Evolutionary conservation across 805 yeast species (phyloP).

Genomic region (Candida germanica): DNA sequence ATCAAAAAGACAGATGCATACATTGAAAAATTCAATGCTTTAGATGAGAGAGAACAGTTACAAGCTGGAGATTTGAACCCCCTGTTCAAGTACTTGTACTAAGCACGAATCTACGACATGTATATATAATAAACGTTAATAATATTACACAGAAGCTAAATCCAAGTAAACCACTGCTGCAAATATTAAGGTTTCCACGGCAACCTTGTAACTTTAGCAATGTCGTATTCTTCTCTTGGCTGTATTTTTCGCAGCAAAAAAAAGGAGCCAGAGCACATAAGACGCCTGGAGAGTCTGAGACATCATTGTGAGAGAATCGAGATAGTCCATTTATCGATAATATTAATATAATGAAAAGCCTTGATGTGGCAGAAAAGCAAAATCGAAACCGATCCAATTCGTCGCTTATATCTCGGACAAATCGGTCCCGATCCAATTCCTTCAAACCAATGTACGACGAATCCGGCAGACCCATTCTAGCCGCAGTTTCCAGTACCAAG

Average conservation of each 20-base stretch:
- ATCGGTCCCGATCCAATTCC: conserved; percentile 8
- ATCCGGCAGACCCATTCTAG: conserved; percentile 4
- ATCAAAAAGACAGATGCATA: conserved; percentile 26
- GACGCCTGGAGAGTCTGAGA: too few relatives aligned
- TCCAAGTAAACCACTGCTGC: too few relatives aligned
- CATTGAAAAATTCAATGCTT: conserved; percentile 21
- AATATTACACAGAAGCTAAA: too few relatives aligned
- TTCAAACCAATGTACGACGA: conserved; percentile 6
- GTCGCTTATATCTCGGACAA: conserved; percentile 5
- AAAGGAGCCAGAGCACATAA: too few relatives aligned
- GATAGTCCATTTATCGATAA: too few relatives aligned
- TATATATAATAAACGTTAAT: too few relatives aligned
- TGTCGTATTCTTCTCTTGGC: too few relatives aligned
- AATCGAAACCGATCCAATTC: conserved; percentile 8
- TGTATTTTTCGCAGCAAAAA: too few relatives aligned
- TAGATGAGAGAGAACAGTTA: conserved; percentile 27
- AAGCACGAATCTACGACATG: neutral
- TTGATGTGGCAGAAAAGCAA: neutral
- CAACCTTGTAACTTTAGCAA: too few relatives aligned
- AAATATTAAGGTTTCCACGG: too few relatives aligned
- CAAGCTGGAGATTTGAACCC: conserved; percentile 39
- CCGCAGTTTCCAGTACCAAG: conserved; percentile 1
- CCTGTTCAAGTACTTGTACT: conserved; percentile 28
- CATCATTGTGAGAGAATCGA: too few relatives aligned
- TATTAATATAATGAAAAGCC: too few relatives aligned